Conservation (phyloP, 352 stramenopile species). For the Pseudoperonospora humuli region DNA sequence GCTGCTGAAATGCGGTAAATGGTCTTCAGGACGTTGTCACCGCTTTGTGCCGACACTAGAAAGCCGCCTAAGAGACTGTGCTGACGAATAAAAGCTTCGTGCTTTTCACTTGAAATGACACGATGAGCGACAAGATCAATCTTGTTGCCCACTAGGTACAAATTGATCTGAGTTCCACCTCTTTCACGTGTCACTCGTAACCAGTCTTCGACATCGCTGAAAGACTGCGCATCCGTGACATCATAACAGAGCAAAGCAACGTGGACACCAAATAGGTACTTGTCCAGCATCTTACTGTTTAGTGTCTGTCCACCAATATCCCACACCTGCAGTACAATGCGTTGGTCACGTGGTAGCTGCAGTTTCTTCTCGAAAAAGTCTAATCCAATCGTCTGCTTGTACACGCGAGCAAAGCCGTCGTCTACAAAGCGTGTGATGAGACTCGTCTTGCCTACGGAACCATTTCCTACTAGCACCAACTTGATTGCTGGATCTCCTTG, state of each 20-base stretch:
- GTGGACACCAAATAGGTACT: conserved; percentile 76
- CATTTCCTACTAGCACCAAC: conserved; percentile 80
- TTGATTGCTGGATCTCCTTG: conserved; percentile 62
- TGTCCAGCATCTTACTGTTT: conserved; percentile 81
- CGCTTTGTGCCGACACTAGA: conserved; percentile 74
- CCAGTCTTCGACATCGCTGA: conserved; percentile 79
- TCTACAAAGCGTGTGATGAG: conserved; percentile 79
- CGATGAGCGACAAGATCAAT: conserved; percentile 75
- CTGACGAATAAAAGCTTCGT: conserved; percentile 65
- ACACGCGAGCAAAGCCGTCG: conserved; percentile 71
- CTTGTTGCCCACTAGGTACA: conserved; percentile 85
- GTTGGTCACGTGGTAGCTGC: conserved; percentile 59
- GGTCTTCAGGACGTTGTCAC: conserved; percentile 73
- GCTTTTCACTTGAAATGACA: conserved; percentile 56
- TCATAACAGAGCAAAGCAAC: conserved; percentile 84
- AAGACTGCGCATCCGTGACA: conserved; percentile 78
- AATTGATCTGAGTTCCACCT: conserved; percentile 26
- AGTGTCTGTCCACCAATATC: conserved; percentile 87
- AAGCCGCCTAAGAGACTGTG: conserved; percentile 65
- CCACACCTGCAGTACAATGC: conserved; percentile 78
- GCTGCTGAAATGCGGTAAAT: conserved; percentile 71
- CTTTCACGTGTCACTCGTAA: conserved; percentile 39
- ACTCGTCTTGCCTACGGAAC: conserved; percentile 80
- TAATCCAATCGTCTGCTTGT: conserved; percentile 83
- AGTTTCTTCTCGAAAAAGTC: conserved; percentile 87